Conservation (phyloP, 108 stramenopile genomes). For the Cyclostephanos tholiformis region DNA sequence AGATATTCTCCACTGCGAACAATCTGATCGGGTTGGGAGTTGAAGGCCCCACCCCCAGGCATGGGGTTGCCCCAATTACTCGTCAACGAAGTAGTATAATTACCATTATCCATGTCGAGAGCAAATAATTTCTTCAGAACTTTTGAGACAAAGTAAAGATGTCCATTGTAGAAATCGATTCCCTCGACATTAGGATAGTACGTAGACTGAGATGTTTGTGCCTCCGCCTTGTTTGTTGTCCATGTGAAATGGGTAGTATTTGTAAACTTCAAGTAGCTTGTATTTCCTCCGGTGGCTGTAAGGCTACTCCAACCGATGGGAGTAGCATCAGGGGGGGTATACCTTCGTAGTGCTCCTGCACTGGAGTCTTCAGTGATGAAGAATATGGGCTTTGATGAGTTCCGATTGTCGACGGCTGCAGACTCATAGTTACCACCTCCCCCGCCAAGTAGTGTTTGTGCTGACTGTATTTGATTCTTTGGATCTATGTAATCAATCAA, state of each 20-base stretch:
- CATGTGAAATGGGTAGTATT: conserved; percentile 2
- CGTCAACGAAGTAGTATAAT: background rate
- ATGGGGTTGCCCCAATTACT: background rate
- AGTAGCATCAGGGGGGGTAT: background rate
- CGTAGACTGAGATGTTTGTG: conserved; percentile 3
- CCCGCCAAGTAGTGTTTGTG: conserved; percentile 12
- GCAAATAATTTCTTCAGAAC: background rate
- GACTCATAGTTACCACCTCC: conserved; percentile 24
- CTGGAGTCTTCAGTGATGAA: conserved; percentile 21
- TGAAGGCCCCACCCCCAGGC: conserved; percentile 27
- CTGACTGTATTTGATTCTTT: background rate
- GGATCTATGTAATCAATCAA: background rate
- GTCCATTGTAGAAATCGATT: conserved; percentile 33
- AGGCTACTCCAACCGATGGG: conserved; percentile 4
- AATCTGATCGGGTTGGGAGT: conserved; percentile 54
- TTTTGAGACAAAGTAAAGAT: conserved; percentile 51
- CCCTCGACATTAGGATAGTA: conserved; percentile 35
- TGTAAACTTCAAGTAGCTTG: background rate
- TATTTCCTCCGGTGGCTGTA: background rate
- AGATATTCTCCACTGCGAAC: conserved; percentile 32
- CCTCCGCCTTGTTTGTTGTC: background rate
- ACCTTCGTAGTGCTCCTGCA: conserved; percentile 6
- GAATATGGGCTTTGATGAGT: background rate
- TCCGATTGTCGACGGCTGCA: conserved; percentile 24
- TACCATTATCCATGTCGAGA: conserved; percentile 17